Evolutionary conservation across 1,139 yeast species (phyloP).

Genomic region (Taphrina sp.): DNA sequence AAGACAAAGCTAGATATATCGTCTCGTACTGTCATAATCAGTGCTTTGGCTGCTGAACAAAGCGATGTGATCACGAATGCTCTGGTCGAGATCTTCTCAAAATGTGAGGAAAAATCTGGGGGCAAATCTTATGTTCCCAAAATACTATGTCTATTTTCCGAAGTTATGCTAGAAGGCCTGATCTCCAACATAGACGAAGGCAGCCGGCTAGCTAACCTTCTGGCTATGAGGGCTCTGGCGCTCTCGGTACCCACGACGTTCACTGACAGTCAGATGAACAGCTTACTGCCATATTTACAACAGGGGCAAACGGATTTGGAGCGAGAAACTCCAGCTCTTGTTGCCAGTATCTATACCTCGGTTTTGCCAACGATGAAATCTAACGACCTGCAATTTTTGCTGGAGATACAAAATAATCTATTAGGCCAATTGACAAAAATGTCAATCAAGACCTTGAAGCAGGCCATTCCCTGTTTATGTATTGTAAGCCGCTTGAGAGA

Average conservation of each 20-base stretch:
- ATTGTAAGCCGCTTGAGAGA: slow-evolving; percentile 51
- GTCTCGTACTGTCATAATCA: slow-evolving; percentile 1
- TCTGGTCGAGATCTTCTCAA: neutral
- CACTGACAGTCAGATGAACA: slow-evolving; percentile 23
- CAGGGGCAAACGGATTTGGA: slow-evolving; percentile 39
- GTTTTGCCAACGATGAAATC: slow-evolving; percentile 50
- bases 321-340: slow-evolving; percentile 49
- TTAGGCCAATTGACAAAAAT: slow-evolving; percentile 59
- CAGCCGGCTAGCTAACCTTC: neutral
- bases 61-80: neutral
- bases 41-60: slow-evolving; percentile 9
- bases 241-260: slow-evolving; percentile 18
- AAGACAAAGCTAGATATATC: neutral
- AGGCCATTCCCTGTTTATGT: slow-evolving; percentile 71
- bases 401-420: slow-evolving; percentile 54
- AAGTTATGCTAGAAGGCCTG: slow-evolving; percentile 1
- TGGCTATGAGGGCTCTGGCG: slow-evolving; percentile 14
- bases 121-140: neutral
- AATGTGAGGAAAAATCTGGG: neutral
- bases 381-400: slow-evolving; percentile 54
- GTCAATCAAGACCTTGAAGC: slow-evolving; percentile 52
- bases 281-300: slow-evolving; percentile 25
- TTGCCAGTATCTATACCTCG: slow-evolving; percentile 55
- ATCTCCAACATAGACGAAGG: neutral
- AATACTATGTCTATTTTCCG: neutral